Conservation (phyloP, 2,329 filamentous ascomycete genomes). For the Cladosporium sp. region DNA sequence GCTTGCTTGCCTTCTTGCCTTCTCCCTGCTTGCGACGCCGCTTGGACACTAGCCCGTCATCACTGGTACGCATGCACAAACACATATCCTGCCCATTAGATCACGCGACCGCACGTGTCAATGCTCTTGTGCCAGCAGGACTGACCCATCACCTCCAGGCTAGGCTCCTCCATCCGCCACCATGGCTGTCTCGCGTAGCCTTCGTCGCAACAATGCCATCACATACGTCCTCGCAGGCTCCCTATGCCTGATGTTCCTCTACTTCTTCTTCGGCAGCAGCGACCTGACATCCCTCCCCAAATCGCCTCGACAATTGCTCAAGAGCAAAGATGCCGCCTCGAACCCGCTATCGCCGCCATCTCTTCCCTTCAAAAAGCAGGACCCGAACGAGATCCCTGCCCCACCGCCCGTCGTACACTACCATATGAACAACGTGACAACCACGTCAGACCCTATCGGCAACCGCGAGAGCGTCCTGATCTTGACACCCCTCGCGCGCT, state of each 20-base stretch:
- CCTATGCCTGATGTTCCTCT: conserved; percentile 59
- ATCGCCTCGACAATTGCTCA: conserved; percentile 44
- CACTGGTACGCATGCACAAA: neutral
- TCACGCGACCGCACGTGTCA: neutral
- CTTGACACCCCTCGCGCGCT: conserved; percentile 85
- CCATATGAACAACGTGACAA: conserved; percentile 91
- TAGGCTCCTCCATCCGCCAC: conserved; percentile 17
- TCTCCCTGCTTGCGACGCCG: neutral
- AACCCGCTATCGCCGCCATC: conserved; percentile 71
- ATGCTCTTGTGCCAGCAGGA: neutral
- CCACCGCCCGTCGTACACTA: conserved; percentile 89
- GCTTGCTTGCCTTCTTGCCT: neutral
- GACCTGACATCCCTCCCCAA: conserved; percentile 56
- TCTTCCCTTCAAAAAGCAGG: conserved; percentile 66
- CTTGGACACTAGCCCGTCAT: neutral
- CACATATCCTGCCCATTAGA: neutral
- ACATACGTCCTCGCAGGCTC: conserved; percentile 68
- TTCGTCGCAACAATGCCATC: conserved; percentile 75
- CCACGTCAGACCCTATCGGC: conserved; percentile 67
- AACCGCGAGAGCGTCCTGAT: conserved; percentile 86
- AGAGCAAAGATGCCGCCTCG: conserved; percentile 55
- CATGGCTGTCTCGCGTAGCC: conserved; percentile 60
- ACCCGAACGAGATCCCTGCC: conserved; percentile 50
- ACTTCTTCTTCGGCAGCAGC: conserved; percentile 53
- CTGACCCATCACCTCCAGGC: neutral